These are phyloP conservation scores for Microdochium bolleyi DNA, from an alignment of 2,329 filamentous ascomycete species.

Conservation along the genomic window DNA sequence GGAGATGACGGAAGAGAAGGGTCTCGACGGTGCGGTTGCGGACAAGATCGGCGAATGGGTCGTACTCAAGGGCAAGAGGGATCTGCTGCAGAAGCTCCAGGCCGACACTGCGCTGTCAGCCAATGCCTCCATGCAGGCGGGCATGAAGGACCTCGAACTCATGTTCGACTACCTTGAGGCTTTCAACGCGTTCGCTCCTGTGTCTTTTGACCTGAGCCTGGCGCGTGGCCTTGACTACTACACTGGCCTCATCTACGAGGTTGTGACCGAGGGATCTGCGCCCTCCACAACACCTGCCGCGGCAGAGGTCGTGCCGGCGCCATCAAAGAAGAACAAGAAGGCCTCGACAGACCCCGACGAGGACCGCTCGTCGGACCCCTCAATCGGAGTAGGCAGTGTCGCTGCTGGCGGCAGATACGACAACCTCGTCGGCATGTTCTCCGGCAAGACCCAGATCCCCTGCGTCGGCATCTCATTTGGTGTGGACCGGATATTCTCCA, in stretches of 20 bases:
- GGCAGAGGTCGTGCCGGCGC: slow-evolving; percentile 12
- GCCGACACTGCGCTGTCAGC: slow-evolving; percentile 50
- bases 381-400: slow-evolving; percentile 65
- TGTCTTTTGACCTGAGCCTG: slow-evolving; percentile 68
- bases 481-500: slow-evolving; percentile 72
- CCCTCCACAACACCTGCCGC: slow-evolving; percentile 24
- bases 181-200: slow-evolving; percentile 52
- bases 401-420: slow-evolving; percentile 73
- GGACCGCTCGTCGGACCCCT: slow-evolving; percentile 62
- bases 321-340: slow-evolving; percentile 32
- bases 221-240: slow-evolving; percentile 72
- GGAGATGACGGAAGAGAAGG: slow-evolving; percentile 73
- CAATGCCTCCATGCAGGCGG: slow-evolving; percentile 58
- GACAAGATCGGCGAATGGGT: slow-evolving; percentile 70
- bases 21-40: slow-evolving; percentile 55
- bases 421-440: slow-evolving; percentile 72
- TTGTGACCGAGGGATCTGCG: slow-evolving; percentile 64
- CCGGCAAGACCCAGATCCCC: slow-evolving; percentile 61
- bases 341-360: slow-evolving; percentile 34
- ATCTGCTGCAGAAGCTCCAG: slow-evolving; percentile 53
- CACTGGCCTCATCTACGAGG: slow-evolving; percentile 67
- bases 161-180: slow-evolving; percentile 63
- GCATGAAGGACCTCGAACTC: slow-evolving; percentile 60
- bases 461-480: slow-evolving; percentile 76
- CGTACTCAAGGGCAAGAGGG: slow-evolving; percentile 55